Evolutionary conservation across 139 green algal genomes (phyloP).

Genomic region (Zygnema circumcarinatum): DNA sequence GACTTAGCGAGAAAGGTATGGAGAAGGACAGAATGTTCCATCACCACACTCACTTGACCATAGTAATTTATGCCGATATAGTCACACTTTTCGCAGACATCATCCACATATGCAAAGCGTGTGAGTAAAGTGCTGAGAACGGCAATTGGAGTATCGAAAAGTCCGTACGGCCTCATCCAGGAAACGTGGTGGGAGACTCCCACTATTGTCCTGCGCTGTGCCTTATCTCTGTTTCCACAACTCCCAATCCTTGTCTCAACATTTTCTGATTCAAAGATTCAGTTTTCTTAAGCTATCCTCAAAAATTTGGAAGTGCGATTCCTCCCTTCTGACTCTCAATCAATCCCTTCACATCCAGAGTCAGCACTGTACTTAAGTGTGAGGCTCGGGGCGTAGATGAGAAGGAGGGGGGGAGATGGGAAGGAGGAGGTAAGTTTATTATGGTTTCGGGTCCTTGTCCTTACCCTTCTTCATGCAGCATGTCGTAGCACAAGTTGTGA

Average conservation of each 20-base stretch:
- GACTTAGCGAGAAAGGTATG: background rate
- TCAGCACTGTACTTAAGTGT: too few relatives aligned
- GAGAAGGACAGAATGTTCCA: background rate
- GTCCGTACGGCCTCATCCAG: conserved; percentile 33
- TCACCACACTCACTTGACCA: conserved; percentile 41
- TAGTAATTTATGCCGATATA: conserved; percentile 61
- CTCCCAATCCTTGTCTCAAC: background rate
- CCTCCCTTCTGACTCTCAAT: too few relatives aligned
- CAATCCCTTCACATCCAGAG: too few relatives aligned
- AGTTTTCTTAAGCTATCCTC: too few relatives aligned
- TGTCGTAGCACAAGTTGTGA: conserved; percentile 34
- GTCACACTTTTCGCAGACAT: conserved; percentile 35
- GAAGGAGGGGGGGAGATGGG: too few relatives aligned
- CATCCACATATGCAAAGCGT: conserved; percentile 34
- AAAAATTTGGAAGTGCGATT: too few relatives aligned
- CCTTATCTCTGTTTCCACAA: conserved; percentile 4
- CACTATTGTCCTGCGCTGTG: background rate
- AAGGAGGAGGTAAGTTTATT: too few relatives aligned
- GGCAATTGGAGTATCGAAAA: conserved; percentile 12
- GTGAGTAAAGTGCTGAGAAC: conserved; percentile 4
- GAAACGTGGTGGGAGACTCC: conserved; percentile 48
- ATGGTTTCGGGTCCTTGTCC: too few relatives aligned
- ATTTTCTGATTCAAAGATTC: too few relatives aligned
- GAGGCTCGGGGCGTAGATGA: too few relatives aligned
- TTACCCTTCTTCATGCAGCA: conserved; percentile 31